Evolutionary conservation across 768 basidiomycete species (phyloP), one percentile per base, ranked within the genome.

Genomic region (Suillus sp.): DNA sequence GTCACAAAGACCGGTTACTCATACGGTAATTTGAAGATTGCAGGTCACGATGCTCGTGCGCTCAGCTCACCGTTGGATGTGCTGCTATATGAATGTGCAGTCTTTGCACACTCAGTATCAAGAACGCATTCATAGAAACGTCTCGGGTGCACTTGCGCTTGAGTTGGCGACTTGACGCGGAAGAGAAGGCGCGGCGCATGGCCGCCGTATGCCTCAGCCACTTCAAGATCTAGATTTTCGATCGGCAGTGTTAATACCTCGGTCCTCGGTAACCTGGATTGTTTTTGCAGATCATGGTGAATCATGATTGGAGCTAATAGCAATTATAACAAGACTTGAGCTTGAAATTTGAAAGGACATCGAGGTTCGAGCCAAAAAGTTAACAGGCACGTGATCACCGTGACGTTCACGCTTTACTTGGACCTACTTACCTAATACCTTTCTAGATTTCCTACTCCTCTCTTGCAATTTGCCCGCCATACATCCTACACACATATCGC

Each of bases 341-440:
- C 6, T 34, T 6, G 32, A 8, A 34, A 4, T 1, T 34, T 7
- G 0, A 8, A 34, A 4, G 32, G 32, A 32, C 32, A 32, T 32
- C 32, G 32, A 32, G 38, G 16, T 18, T 42, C 18, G 20, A 10
- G 20, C 13, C 45, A 13, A 48, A 48, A 48, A 47, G 30, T 53
- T 13, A 53, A 53, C 51, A 4, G 51, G 20, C 51, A 53, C 51
- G 51, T 53, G 51, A 53, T 53, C 51, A 32, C 30, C 30, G 4
- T 1, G 20, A 20, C 50, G 50, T 9, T 30, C 27, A 27, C 16
- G 7, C 18, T 30, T 51, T 10, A 51, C 27, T 32, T 20, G 18
- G 20, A 51, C 50, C 27, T 5, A n/a, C n/a, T n/a, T n/a, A n/a
- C n/a, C n/a, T n/a, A n/a, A n/a, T n/a, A n/a, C n/a, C n/a, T n/a